A percentile compares a stretch with the other conserved stretches of the same genome.
These are phyloP conservation scores for Diplodia intermedia DNA, from an alignment of 2,329 filamentous ascomycete genomes.

Conservation along the genomic window DNA sequence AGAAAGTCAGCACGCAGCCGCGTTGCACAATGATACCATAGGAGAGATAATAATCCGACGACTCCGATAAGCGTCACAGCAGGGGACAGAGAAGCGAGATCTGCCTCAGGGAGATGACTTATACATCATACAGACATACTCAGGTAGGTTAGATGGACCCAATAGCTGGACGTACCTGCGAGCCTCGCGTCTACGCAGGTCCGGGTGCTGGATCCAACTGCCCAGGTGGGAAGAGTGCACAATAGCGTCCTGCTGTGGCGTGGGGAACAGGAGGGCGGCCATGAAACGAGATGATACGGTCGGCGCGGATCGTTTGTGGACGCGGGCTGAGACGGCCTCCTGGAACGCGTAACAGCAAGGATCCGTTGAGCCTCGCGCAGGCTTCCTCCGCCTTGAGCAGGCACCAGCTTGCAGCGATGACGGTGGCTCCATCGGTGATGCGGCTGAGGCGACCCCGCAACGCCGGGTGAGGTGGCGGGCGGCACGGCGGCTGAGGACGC, in stretches of 20 bases:
- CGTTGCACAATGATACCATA: conserved; percentile 27
- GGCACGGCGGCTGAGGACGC: neutral
- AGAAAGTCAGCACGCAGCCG: conserved; percentile 2
- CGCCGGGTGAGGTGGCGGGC: conserved; percentile 6
- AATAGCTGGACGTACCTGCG: no score
- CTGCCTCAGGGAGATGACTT: no score
- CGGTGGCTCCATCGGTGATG: conserved; percentile 5
- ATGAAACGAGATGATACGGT: conserved; percentile 26
- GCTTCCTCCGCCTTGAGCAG: conserved; percentile 17
- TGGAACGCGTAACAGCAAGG: conserved; percentile 22
- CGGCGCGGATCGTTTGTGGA: conserved; percentile 1
- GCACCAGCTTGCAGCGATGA: conserved; percentile 9
- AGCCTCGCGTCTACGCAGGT: no score
- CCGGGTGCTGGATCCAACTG: no score
- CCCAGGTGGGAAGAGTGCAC: no score
- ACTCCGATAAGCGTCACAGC: conserved; percentile 10
- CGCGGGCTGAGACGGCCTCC: conserved; percentile 19
- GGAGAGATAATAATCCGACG: conserved; percentile 16
- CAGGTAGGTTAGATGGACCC: no score
- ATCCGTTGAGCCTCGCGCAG: conserved; percentile 20
- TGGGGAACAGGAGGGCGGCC: conserved; percentile 11
- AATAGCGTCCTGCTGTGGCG: no score
- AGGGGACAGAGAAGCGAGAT: no score
- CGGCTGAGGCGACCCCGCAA: conserved; percentile 21
- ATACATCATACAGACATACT: no score